phyloP scores from a whole-genome alignment of 2,329 filamentous ascomycete genomes.

The Pleomassaria siparia region DNA sequence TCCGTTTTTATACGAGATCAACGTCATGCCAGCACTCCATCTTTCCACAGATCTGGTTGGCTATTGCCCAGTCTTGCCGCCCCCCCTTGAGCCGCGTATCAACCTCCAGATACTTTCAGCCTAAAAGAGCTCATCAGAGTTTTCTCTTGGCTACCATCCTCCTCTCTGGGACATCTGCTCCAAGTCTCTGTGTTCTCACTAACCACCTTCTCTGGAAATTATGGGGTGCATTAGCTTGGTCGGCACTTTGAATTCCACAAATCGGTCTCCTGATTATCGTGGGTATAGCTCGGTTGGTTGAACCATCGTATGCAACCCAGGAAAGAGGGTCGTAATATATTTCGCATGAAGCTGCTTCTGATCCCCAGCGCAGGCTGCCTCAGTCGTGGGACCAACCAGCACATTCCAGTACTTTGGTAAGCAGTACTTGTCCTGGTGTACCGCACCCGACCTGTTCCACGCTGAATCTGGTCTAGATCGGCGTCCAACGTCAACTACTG shows the following conservation, averaged over 20 bases:
- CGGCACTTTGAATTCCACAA: conserved; percentile 6
- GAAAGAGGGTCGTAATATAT: conserved; percentile 20
- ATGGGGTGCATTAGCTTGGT: conserved; percentile 19
- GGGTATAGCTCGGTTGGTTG: too few relatives aligned
- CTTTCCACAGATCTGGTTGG: background rate
- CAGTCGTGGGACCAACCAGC: conserved; percentile 10
- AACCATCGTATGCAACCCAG: conserved; percentile 15
- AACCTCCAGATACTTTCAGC: conserved; percentile 11
- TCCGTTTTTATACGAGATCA: conserved; percentile 7
- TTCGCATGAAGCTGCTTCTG: conserved; percentile 22
- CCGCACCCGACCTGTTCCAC: background rate
- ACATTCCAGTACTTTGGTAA: conserved; percentile 8
- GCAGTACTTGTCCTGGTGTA: conserved; percentile 5
- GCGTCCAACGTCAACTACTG: conserved; percentile 6
- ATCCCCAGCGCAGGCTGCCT: background rate
- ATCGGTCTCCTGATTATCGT: conserved; percentile 3
- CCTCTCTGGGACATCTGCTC: conserved; percentile 7
- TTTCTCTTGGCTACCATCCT: conserved; percentile 2
- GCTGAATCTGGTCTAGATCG: conserved; percentile 8
- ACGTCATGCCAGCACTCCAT: background rate
- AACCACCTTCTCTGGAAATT: conserved; percentile 11
- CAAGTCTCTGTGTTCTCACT: conserved; percentile 8
- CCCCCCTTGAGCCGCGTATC: background rate
- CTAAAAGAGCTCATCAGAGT: conserved; percentile 10
- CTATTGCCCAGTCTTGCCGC: background rate